A percentile compares a stretch with the other conserved stretches of the same genome.
These are phyloP conservation scores for Yamadazyma membranifaciens DNA, from an alignment of 1,139 yeast species.

Conservation along the genomic window DNA sequence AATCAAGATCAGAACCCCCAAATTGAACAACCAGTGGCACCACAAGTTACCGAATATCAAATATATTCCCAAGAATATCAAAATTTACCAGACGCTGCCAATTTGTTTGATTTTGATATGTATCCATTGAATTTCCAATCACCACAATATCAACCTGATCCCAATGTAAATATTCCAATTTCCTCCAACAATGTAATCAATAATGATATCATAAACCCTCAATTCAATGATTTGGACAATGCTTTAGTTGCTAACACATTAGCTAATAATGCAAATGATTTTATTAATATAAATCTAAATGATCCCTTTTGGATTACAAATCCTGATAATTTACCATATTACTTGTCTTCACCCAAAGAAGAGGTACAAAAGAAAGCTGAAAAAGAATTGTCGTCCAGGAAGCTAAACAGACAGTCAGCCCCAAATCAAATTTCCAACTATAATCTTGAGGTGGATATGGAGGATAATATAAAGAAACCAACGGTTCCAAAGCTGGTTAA, in stretches of 20 bases:
- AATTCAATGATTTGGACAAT: slow-evolving; percentile 6
- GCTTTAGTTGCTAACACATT: slow-evolving; percentile 4
- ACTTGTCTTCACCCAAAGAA: slow-evolving; percentile 36
- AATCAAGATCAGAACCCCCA: neutral
- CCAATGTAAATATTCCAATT: neutral
- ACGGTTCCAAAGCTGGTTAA: neutral
- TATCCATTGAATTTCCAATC: neutral
- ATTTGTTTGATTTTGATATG: neutral
- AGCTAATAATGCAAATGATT: slow-evolving; percentile 11
- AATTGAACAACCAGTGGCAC: neutral
- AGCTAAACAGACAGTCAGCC: neutral
- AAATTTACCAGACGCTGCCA: neutral
- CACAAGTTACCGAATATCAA: neutral
- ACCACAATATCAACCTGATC: neutral
- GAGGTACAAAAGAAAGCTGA: slow-evolving; percentile 16
- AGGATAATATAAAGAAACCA: neutral
- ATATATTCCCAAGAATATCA: neutral
- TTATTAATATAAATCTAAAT: slow-evolving; percentile 26
- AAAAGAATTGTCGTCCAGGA: slow-evolving; percentile 4
- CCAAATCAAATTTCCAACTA: neutral
- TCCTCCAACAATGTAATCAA: neutral
- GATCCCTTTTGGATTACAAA: slow-evolving; percentile 48
- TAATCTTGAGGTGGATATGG: neutral
- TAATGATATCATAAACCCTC: neutral
- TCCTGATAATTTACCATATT: slow-evolving; percentile 41